Evolutionary conservation across 495 filamentous ascomycete species (phyloP).

Genomic region (Xylaria venustula): DNA sequence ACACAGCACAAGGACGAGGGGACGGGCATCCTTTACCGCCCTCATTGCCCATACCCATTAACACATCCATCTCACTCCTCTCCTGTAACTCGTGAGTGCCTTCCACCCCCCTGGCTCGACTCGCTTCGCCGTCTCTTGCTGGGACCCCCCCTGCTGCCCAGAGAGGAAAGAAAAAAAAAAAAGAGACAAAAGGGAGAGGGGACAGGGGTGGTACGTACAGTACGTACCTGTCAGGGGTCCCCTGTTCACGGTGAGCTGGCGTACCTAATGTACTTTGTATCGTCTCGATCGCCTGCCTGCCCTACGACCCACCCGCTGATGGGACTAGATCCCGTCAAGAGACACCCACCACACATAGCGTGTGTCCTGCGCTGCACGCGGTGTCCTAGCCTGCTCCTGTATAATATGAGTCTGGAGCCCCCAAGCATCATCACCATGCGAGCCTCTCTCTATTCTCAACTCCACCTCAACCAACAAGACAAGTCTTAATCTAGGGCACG

Average conservation of each 20-base stretch:
- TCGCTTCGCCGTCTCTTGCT: slow-evolving; percentile 7
- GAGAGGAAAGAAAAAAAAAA: background rate
- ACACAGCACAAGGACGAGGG: background rate
- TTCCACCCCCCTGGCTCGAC: background rate
- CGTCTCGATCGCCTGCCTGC: slow-evolving; percentile 18
- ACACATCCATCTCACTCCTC: background rate
- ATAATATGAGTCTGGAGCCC: slow-evolving; percentile 28
- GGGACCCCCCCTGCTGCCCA: background rate
- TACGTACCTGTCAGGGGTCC: slow-evolving; percentile 6
- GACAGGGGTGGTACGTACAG: slow-evolving; percentile 6
- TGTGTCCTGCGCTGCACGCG: slow-evolving; percentile 14
- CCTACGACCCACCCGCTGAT: slow-evolving; percentile 22
- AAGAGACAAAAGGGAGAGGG: background rate
- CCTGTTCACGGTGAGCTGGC: slow-evolving; percentile 14
- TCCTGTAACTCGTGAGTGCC: slow-evolving; percentile 3
- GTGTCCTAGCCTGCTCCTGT: slow-evolving; percentile 9
- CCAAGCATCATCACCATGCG: slow-evolving; percentile 26
- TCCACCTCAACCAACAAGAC: slow-evolving; percentile 16
- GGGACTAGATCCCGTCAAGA: slow-evolving; percentile 19
- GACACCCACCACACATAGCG: slow-evolving; percentile 13
- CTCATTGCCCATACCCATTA: background rate
- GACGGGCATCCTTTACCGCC: slow-evolving; percentile 13
- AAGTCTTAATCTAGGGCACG: slow-evolving; percentile 5
- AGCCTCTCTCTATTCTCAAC: slow-evolving; percentile 26
- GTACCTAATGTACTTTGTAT: slow-evolving; percentile 5